phyloP scores from a whole-genome alignment of 73 alveolate genomes.

The Paramecium primaurelia region DNA sequence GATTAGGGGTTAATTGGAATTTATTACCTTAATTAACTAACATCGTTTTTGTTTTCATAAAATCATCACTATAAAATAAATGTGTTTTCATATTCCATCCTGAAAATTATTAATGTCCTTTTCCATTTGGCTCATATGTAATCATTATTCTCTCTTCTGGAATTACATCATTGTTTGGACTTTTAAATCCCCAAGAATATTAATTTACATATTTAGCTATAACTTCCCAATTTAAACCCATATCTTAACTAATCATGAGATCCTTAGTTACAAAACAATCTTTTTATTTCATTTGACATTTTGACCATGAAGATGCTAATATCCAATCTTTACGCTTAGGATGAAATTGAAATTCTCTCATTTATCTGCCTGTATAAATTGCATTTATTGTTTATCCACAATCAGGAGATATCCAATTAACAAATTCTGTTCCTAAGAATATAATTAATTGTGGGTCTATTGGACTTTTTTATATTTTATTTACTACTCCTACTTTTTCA shows the following conservation, averaged over 20 bases:
- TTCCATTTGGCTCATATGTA: slow-evolving; percentile 45
- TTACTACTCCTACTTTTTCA: slow-evolving; percentile 76
- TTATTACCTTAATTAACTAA: slow-evolving; percentile 80
- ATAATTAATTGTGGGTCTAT: slow-evolving; percentile 75
- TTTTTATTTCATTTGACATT: slow-evolving; percentile 74
- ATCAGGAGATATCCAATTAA: slow-evolving; percentile 85
- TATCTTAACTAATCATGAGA: slow-evolving; percentile 54
- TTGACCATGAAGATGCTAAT: slow-evolving; percentile 82
- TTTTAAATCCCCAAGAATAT: slow-evolving; percentile 85
- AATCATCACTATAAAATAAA: slow-evolving; percentile 82
- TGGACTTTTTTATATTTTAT: slow-evolving; percentile 68
- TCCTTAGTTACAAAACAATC: slow-evolving; percentile 81
- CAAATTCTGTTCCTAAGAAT: slow-evolving; percentile 77
- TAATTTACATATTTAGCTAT: slow-evolving; percentile 77
- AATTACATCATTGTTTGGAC: not conserved
- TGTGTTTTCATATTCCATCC: slow-evolving; percentile 67
- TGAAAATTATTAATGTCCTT: slow-evolving; percentile 56
- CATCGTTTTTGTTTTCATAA: slow-evolving; percentile 68
- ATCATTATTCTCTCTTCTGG: slow-evolving; percentile 47
- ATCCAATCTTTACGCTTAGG: slow-evolving; percentile 86
- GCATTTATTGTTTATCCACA: slow-evolving; percentile 81
- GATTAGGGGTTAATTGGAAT: slow-evolving; percentile 74
- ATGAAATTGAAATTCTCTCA: slow-evolving; percentile 86
- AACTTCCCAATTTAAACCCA: slow-evolving; percentile 79
- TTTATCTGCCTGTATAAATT: slow-evolving; percentile 74